Evolutionary conservation across 805 yeast species (phyloP).

Genomic region (Saccharomycopsis synnaedendra): DNA sequence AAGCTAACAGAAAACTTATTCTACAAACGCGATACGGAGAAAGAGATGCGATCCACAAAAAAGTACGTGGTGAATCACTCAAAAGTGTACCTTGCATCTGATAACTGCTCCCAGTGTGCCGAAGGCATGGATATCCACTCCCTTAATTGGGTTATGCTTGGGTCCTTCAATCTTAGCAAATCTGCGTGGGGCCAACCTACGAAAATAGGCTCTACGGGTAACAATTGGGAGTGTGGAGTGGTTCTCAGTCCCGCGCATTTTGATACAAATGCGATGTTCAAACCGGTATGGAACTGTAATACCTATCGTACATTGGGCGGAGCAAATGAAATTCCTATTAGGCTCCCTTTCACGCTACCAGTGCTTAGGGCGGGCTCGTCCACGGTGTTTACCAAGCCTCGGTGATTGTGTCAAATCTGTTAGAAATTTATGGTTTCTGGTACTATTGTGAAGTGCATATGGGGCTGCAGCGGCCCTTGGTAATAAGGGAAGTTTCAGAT

Average conservation of each 20-base stretch:
- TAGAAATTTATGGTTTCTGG: too few species aligned
- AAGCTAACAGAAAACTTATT: conserved; percentile 1
- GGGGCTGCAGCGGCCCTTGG: too few species aligned
- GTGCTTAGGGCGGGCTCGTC: conserved; percentile 1
- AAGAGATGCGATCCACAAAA: neutral
- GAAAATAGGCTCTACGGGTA: conserved; percentile 1
- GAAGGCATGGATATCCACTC: conserved; percentile 1
- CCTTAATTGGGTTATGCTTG: conserved; percentile 12
- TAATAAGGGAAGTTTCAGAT: too few species aligned
- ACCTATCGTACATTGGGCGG: neutral
- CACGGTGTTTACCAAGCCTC: neutral
- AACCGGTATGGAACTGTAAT: conserved; percentile 13
- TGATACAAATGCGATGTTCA: conserved; percentile 2
- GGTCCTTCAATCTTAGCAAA: conserved; percentile 13
- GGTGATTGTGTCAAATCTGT: too few species aligned
- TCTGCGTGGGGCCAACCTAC: conserved; percentile 15
- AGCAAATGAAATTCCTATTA: conserved; percentile 4
- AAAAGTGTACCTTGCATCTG: conserved; percentile 8
- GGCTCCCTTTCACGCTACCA: conserved; percentile 15
- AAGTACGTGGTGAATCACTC: conserved; percentile 11
- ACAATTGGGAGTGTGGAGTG: conserved; percentile 15
- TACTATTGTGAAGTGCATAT: too few species aligned
- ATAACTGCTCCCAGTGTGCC: conserved; percentile 1
- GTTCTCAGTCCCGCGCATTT: conserved; percentile 12
- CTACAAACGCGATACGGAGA: conserved; percentile 9